Percentiles rank a stretch among this genome's conserved stretches.
These are phyloP conservation scores for Apodospora peruviana DNA, from an alignment of 495 filamentous ascomycete species.

Conservation along the genomic window DNA sequence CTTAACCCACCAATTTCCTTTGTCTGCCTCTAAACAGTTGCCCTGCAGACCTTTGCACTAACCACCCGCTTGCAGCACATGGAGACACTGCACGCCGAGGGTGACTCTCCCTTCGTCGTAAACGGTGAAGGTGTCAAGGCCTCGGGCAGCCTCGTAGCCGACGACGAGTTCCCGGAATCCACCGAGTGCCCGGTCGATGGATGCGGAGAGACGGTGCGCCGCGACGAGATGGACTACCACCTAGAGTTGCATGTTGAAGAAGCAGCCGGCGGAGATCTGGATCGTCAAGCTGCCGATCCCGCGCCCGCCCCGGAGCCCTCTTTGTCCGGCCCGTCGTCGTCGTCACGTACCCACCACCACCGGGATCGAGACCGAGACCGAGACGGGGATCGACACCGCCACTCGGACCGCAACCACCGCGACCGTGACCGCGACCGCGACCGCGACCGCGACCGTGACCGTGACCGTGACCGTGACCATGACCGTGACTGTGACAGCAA, in stretches of 20 bases:
- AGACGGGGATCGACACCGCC: not conserved
- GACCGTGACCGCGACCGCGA: not conserved
- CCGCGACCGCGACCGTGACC: not conserved
- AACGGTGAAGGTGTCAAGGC: slow-evolving; percentile 1
- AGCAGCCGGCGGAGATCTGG: slow-evolving; percentile 38
- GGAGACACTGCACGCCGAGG: slow-evolving; percentile 51
- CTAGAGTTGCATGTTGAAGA: slow-evolving; percentile 69
- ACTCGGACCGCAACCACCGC: not conserved
- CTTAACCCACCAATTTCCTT: too few species aligned
- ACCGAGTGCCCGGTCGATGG: slow-evolving; percentile 62
- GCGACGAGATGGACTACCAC: slow-evolving; percentile 61
- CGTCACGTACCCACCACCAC: not conserved
- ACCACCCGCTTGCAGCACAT: slow-evolving; percentile 54
- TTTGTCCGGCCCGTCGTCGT: not conserved
- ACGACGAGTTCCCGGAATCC: slow-evolving; percentile 50
- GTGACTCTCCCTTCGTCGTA: slow-evolving; percentile 48
- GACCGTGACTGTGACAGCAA: not conserved
- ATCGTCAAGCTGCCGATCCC: not conserved
- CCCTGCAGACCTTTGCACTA: too few species aligned
- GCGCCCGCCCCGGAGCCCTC: not conserved
- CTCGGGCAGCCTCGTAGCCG: slow-evolving; percentile 36
- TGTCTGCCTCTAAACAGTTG: too few species aligned
- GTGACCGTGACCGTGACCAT: not conserved
- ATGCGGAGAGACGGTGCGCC: slow-evolving; percentile 65
- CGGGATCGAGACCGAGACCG: not conserved